A percentile compares a stretch with the other conserved stretches of the same genome.
Evolutionary conservation across 148 eudicot genomes (phyloP).

Genomic region (Rhododendron molle): DNA sequence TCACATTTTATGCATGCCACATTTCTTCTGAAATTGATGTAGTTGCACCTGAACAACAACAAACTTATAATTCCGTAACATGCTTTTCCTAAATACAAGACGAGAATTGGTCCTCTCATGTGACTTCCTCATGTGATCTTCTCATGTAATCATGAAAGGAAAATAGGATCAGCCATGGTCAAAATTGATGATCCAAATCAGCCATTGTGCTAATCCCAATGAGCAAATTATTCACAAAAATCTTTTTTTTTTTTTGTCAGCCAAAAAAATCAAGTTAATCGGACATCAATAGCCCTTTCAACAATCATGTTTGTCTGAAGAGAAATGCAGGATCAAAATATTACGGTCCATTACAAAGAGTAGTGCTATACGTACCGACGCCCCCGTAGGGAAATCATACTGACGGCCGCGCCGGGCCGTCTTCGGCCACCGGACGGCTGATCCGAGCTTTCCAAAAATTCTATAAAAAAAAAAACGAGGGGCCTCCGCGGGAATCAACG

Average conservation of each 20-base stretch:
- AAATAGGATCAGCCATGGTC: background rate
- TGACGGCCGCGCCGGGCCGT: no score
- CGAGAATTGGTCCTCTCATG: background rate
- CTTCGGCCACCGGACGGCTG: no score
- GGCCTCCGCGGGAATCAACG: no score
- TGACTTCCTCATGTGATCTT: background rate
- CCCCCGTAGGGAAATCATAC: no score
- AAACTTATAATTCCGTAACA: background rate
- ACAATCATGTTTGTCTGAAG: background rate
- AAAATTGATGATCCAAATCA: background rate
- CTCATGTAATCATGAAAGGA: background rate
- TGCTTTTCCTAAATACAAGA: background rate
- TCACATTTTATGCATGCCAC: slow-evolving; percentile 52
- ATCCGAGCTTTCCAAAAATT: no score
- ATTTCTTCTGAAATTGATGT: slow-evolving; percentile 60
- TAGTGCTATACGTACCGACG: no score
- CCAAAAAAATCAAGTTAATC: background rate
- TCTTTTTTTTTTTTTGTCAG: background rate
- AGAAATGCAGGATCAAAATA: background rate
- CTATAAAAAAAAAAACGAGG: no score
- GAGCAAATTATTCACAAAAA: background rate
- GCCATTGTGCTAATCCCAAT: background rate
- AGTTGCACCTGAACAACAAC: slow-evolving; percentile 50
- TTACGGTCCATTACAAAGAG: background rate
- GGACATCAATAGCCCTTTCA: background rate